phyloP scores from a whole-genome alignment of 805 yeast species.

The Nakazawaea wyomingensis region DNA sequence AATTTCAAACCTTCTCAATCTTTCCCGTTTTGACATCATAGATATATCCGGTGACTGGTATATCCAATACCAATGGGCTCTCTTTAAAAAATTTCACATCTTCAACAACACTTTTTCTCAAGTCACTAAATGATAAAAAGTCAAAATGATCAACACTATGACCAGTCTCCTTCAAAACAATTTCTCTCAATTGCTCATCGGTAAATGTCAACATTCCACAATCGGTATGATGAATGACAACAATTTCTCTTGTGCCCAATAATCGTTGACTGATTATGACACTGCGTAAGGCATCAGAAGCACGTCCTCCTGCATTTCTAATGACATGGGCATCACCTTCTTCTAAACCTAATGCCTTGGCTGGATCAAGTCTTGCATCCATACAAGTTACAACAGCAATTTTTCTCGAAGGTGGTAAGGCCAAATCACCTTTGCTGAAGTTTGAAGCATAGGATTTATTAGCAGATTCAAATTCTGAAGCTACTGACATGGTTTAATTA shows the following conservation, averaged over 20 bases:
- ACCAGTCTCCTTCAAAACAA: constrained; percentile 27
- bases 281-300: constrained; percentile 33
- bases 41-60: constrained; percentile 33
- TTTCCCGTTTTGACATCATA: constrained; percentile 33
- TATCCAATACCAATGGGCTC: constrained; percentile 29
- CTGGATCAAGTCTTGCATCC: constrained; percentile 38
- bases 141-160: constrained; percentile 24
- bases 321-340: constrained; percentile 40
- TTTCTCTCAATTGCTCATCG: constrained; percentile 26
- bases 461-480: constrained; percentile 22
- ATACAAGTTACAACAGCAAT: constrained; percentile 34
- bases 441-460: constrained; percentile 12
- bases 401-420: constrained; percentile 33
- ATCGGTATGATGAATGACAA: constrained; percentile 36
- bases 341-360: constrained; percentile 28
- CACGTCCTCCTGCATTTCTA: constrained; percentile 40
- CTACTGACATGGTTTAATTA: constrained; percentile 18
- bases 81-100: constrained; percentile 29
- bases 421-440: constrained; percentile 26
- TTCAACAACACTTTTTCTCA: constrained; percentile 30
- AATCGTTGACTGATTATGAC: constrained; percentile 35
- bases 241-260: constrained; percentile 34
- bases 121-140: constrained; percentile 31
- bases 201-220: constrained; percentile 39
- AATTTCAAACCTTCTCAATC: constrained; percentile 21